Conservation (phyloP, 2,329 filamentous ascomycete genomes). For the Stagonosporopsis chrysanthemi region DNA sequence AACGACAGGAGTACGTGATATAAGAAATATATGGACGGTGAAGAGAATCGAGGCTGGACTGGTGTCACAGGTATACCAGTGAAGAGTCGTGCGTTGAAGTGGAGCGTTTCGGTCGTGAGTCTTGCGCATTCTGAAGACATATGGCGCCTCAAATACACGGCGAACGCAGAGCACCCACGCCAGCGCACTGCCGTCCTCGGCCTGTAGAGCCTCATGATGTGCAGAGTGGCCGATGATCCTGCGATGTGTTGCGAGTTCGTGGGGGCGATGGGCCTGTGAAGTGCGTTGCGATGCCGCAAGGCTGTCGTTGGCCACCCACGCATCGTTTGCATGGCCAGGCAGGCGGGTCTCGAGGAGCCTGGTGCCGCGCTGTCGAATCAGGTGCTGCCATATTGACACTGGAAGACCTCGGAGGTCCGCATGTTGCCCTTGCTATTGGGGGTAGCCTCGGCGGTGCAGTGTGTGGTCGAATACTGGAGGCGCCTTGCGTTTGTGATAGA, state of each 20-base stretch:
- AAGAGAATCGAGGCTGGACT: neutral
- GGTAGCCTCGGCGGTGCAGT: neutral
- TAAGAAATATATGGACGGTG: constrained; percentile 1
- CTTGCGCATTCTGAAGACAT: constrained; percentile 11
- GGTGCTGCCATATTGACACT: neutral
- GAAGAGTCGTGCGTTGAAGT: constrained; percentile 16
- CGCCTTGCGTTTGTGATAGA: neutral
- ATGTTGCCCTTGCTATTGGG: neutral
- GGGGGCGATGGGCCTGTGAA: constrained; percentile 8
- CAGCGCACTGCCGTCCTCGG: constrained; percentile 5
- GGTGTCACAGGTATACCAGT: constrained; percentile 8
- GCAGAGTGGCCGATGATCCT: constrained; percentile 44
- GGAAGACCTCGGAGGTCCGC: neutral
- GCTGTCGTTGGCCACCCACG: constrained; percentile 3
- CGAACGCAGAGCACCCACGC: constrained; percentile 14
- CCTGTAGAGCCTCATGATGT: constrained; percentile 6
- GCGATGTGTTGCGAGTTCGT: constrained; percentile 30
- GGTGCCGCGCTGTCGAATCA: constrained; percentile 1
- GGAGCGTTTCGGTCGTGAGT: neutral
- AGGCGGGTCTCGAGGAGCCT: neutral
- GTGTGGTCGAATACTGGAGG: neutral
- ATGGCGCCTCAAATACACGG: constrained; percentile 10
- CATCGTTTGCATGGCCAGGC: constrained; percentile 9
- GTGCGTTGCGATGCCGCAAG: constrained; percentile 14
- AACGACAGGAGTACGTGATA: neutral